Evolutionary conservation across 805 yeast genomes (phyloP).

Genomic region (Starmera caribaea): DNA sequence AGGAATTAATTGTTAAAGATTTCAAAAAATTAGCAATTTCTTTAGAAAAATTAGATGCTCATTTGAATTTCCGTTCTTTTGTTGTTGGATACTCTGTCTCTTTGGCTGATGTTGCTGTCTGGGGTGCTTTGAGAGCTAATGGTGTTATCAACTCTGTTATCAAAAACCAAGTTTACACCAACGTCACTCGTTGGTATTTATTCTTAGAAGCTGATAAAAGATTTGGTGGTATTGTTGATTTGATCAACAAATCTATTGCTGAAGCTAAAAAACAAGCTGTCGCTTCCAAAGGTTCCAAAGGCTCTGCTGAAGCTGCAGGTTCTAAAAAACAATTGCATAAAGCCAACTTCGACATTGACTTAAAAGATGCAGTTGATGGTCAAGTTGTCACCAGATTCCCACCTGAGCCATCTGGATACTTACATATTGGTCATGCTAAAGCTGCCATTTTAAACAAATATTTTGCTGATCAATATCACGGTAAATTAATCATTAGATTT

Average conservation of each 20-base stretch:
- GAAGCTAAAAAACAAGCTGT: conserved; percentile 71
- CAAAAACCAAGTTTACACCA: conserved; percentile 74
- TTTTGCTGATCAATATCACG: conserved; percentile 92
- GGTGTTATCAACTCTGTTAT: conserved; percentile 87
- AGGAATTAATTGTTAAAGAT: conserved; percentile 69
- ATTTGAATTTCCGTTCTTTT: conserved; percentile 78
- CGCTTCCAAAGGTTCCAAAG: conserved; percentile 58
- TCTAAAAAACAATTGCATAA: conserved; percentile 70
- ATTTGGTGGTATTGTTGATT: conserved; percentile 63
- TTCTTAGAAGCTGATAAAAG: conserved; percentile 56
- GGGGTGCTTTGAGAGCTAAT: conserved; percentile 93
- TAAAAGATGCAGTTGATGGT: conserved; percentile 87
- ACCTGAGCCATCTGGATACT: conserved; percentile 94
- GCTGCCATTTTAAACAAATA: conserved; percentile 96
- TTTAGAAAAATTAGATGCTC: conserved; percentile 73
- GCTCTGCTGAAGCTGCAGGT: conserved; percentile 39
- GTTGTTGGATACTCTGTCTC: conserved; percentile 58
- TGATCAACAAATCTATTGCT: conserved; percentile 55
- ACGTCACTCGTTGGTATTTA: conserved; percentile 90
- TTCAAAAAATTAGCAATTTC: conserved; percentile 75
- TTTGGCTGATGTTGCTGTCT: conserved; percentile 75
- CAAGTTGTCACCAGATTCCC: conserved; percentile 98
- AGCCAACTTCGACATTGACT: conserved; percentile 91
- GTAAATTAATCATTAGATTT: conserved; percentile 92
- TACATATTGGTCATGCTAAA: conserved; percentile 97